A percentile compares a stretch with the other conserved stretches of the same genome.
Conservation (phyloP, 1,284 basidiomycete genomes). For the Chalciporus sp. region DNA sequence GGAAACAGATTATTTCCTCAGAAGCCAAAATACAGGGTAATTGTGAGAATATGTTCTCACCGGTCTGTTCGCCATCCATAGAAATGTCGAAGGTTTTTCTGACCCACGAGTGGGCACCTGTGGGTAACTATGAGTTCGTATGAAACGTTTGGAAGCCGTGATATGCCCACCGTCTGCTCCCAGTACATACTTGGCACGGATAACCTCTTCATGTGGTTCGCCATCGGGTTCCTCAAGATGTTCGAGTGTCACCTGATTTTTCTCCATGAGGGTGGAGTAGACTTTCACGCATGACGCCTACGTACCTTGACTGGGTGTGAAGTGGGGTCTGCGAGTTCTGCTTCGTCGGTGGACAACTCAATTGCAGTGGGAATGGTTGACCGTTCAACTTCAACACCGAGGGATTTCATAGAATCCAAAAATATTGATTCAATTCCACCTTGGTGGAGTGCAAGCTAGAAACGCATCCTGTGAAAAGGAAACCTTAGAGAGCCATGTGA, state of each 20-base stretch:
- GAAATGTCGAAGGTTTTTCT: slow-evolving; percentile 64
- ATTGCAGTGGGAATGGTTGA: slow-evolving; percentile 58
- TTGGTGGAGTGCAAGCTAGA: slow-evolving; percentile 71
- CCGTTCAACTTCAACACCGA: slow-evolving; percentile 59
- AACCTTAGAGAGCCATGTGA: neutral
- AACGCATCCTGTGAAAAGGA: neutral
- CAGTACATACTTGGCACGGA: slow-evolving; percentile 62
- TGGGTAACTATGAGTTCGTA: neutral
- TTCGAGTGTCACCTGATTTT: slow-evolving; percentile 43
- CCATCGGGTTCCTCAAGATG: slow-evolving; percentile 35
- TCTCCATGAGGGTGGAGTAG: neutral
- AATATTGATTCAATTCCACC: slow-evolving; percentile 74
- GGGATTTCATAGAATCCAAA: slow-evolving; percentile 58
- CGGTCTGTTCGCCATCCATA: slow-evolving; percentile 79
- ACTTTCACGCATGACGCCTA: neutral
- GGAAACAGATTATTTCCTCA: no score
- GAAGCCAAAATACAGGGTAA: no score
- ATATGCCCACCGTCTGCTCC: slow-evolving; percentile 56
- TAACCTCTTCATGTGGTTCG: slow-evolving; percentile 43
- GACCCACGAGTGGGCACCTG: slow-evolving; percentile 85
- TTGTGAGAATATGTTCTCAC: slow-evolving; percentile 3
- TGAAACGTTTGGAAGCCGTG: neutral
- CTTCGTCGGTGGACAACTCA: slow-evolving; percentile 47
- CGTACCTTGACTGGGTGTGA: slow-evolving; percentile 61
- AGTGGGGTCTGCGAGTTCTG: slow-evolving; percentile 42